Percentiles rank a stretch among this genome's conserved stretches.
Conservation (phyloP, 2,329 filamentous ascomycete species). For the Pseudopyricularia javanii region DNA sequence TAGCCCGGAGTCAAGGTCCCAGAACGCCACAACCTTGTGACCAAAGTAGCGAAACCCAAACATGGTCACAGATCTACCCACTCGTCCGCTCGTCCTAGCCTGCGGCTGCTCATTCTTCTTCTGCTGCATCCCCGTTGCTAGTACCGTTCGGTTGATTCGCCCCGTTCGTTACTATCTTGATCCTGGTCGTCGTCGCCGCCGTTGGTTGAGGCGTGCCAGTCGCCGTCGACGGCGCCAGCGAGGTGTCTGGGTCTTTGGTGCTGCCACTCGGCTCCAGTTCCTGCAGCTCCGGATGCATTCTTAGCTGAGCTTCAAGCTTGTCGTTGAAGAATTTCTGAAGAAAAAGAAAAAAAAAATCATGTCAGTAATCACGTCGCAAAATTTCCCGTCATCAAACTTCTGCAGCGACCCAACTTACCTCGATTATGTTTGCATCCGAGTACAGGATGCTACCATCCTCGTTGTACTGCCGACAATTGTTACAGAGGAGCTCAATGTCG, state of each 20-base stretch:
- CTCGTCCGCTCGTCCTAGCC: too few relatives aligned
- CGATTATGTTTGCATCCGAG: slow-evolving; percentile 83
- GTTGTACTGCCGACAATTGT: slow-evolving; percentile 91
- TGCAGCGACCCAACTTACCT: slow-evolving; percentile 46
- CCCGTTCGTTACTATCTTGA: slow-evolving; percentile 13
- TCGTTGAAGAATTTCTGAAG: slow-evolving; percentile 48
- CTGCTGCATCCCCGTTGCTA: neutral
- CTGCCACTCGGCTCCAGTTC: slow-evolving; percentile 9
- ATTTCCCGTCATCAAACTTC: neutral
- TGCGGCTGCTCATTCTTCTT: slow-evolving; percentile 4
- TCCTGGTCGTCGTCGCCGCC: slow-evolving; percentile 8
- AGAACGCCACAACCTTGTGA: neutral
- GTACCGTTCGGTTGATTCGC: slow-evolving; percentile 4
- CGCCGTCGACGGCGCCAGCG: slow-evolving; percentile 24
- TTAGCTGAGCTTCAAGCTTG: slow-evolving; percentile 28
- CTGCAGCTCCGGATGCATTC: slow-evolving; percentile 12
- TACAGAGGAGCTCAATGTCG: slow-evolving; percentile 75
- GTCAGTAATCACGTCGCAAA: neutral
- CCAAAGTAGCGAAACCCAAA: neutral
- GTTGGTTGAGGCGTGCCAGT: slow-evolving; percentile 14
- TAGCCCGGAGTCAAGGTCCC: neutral
- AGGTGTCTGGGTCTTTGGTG: slow-evolving; percentile 21
- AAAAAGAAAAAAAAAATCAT: too few relatives aligned
- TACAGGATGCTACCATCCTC: slow-evolving; percentile 90
- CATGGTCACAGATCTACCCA: too few relatives aligned